Percentiles rank a stretch among this genome's conserved stretches.
phyloP scores from a whole-genome alignment of 306 rosid genomes.

The Ceratonia siliqua region DNA sequence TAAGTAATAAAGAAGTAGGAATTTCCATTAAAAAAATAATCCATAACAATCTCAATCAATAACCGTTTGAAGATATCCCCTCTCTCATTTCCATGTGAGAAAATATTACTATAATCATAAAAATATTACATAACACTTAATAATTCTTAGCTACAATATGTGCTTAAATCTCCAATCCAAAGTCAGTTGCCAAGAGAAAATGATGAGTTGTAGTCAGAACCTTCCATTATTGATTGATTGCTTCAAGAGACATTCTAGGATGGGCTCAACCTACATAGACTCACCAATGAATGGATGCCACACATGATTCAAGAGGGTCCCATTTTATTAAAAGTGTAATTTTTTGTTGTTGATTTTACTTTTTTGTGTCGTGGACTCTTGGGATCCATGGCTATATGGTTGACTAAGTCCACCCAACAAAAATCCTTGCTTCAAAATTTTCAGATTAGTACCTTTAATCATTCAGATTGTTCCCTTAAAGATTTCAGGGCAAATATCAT shows the following conservation, averaged over 20 bases:
- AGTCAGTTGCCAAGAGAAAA: neutral
- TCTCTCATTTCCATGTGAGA: neutral
- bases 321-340: no score
- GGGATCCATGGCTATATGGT: no score
- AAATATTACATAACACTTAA: neutral
- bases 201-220: neutral
- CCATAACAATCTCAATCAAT: neutral
- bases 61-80: neutral
- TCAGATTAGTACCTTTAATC: no score
- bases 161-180: neutral
- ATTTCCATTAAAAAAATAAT: slow-evolving; percentile 10
- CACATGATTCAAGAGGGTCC: no score
- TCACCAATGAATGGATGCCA: no score
- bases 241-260: no score
- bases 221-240: no score
- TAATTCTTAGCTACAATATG: neutral
- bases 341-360: no score
- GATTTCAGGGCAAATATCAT: neutral
- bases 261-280: no score
- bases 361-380: no score
- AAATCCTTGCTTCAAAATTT: no score
- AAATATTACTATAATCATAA: neutral
- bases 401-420: no score
- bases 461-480: neutral
- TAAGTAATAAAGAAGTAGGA: neutral